A percentile compares a stretch with the other conserved stretches of the same genome.
These are phyloP conservation scores for Lithospermum erythrorhizon DNA, from an alignment of 257 asterid species.

Conservation along the genomic window DNA sequence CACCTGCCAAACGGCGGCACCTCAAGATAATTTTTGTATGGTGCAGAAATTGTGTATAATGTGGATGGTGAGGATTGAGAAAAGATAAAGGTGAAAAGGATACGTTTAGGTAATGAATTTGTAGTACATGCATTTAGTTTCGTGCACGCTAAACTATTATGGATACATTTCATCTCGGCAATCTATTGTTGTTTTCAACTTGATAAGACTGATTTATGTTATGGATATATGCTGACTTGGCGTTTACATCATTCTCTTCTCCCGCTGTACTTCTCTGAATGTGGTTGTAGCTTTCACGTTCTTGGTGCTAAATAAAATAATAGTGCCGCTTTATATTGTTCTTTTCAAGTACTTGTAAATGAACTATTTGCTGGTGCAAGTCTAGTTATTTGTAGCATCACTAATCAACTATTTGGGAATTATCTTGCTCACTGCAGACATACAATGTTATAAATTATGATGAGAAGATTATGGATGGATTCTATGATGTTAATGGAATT, in stretches of 20 bases:
- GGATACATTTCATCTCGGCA: background rate
- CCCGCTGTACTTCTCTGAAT: no score
- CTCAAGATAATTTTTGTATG: background rate
- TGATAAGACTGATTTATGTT: background rate
- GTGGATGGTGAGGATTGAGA: background rate
- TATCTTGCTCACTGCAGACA: slow-evolving; percentile 48
- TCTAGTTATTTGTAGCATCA: background rate
- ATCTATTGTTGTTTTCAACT: background rate
- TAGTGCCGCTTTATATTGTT: background rate
- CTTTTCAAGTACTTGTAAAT: background rate
- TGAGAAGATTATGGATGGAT: slow-evolving; percentile 84
- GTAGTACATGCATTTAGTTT: background rate
- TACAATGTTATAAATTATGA: slow-evolving; percentile 73
- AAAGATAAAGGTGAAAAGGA: background rate
- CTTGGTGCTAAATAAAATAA: background rate
- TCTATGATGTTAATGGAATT: slow-evolving; percentile 80
- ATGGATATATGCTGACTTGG: no score
- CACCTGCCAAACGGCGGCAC: background rate
- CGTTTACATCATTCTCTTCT: no score
- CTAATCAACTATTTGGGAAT: background rate
- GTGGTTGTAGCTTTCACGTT: no score
- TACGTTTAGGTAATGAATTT: background rate
- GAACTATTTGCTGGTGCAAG: background rate
- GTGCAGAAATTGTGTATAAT: background rate
- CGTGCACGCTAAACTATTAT: background rate